Percentiles rank a stretch among this genome's conserved stretches.
phyloP scores from a whole-genome alignment of 2,329 filamentous ascomycete species.

The Exophiala spinifera region DNA sequence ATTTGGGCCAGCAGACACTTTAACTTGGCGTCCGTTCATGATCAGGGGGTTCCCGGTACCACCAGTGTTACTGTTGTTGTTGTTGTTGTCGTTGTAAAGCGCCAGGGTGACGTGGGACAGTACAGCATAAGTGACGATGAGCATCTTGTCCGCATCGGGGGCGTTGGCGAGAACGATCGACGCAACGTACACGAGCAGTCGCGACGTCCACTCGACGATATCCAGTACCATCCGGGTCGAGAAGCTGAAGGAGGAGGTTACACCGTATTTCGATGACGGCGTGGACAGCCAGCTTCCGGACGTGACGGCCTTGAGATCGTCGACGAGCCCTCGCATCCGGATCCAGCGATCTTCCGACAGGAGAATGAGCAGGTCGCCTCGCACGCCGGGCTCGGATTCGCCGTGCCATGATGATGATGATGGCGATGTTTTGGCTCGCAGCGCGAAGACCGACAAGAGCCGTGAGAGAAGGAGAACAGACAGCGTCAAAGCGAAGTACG shows the following conservation, averaged over 20 bases:
- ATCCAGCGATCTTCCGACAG: conserved; percentile 53
- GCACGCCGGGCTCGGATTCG: conserved; percentile 35
- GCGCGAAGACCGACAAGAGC: conserved; percentile 55
- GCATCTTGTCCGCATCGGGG: conserved; percentile 50
- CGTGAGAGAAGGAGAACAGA: conserved; percentile 53
- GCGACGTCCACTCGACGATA: conserved; percentile 38
- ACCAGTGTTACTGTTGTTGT: too few relatives aligned
- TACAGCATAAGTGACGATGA: conserved; percentile 53
- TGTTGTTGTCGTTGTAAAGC: too few relatives aligned
- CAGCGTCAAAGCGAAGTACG: conserved; percentile 51
- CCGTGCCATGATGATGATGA: conserved; percentile 38
- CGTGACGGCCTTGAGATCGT: conserved; percentile 60
- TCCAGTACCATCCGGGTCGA: too few relatives aligned
- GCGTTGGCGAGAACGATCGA: conserved; percentile 57
- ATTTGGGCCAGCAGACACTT: conserved; percentile 17
- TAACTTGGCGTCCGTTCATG: conserved; percentile 50
- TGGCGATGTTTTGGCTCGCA: conserved; percentile 49
- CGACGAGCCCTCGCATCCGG: conserved; percentile 51
- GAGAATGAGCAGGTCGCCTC: conserved; percentile 52
- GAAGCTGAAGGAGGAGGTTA: too few relatives aligned
- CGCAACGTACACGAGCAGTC: conserved; percentile 57
- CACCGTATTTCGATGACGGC: conserved; percentile 45
- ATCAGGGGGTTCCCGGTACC: conserved; percentile 46
- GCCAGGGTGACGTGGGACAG: conserved; percentile 54
- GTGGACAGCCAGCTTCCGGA: conserved; percentile 57